Evolutionary conservation across 2,329 filamentous ascomycete genomes (phyloP).

Genomic region (Stagonosporopsis rhizophila): DNA sequence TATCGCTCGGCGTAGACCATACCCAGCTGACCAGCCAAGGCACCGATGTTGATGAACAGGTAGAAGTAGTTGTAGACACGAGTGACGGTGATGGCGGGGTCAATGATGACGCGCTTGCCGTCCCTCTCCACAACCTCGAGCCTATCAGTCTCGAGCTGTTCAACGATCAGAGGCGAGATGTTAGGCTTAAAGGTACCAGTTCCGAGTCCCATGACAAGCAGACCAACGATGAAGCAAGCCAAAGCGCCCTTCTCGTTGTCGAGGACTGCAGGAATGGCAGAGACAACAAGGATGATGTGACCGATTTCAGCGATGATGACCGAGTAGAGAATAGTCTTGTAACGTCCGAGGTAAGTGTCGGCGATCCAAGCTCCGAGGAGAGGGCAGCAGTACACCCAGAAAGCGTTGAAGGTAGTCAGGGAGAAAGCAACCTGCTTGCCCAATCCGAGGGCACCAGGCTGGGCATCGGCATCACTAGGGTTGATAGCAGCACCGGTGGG

Average conservation of each 20-base stretch:
- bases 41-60: slow-evolving; percentile 50
- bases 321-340: slow-evolving; percentile 65
- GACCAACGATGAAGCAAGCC: slow-evolving; percentile 62
- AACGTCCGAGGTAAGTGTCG: slow-evolving; percentile 67
- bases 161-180: slow-evolving; percentile 63
- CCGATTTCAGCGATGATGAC: slow-evolving; percentile 65
- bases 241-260: slow-evolving; percentile 57
- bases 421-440: slow-evolving; percentile 62
- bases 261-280: slow-evolving; percentile 61
- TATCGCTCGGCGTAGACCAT: slow-evolving; percentile 52
- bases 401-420: slow-evolving; percentile 61
- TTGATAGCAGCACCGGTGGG: slow-evolving; percentile 40
- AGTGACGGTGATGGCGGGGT: slow-evolving; percentile 70
- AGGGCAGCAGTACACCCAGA: slow-evolving; percentile 66
- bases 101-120: slow-evolving; percentile 68
- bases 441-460: slow-evolving; percentile 61
- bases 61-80: slow-evolving; percentile 68
- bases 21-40: slow-evolving; percentile 44
- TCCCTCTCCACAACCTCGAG: slow-evolving; percentile 53
- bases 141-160: slow-evolving; percentile 68
- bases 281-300: slow-evolving; percentile 62
- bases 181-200: slow-evolving; percentile 76
- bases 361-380: slow-evolving; percentile 65
- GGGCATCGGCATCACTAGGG: slow-evolving; percentile 37
- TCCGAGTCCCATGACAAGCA: slow-evolving; percentile 70